Conservation (phyloP, 2,329 filamentous ascomycete genomes). For the Lachnum nothofagi region DNA sequence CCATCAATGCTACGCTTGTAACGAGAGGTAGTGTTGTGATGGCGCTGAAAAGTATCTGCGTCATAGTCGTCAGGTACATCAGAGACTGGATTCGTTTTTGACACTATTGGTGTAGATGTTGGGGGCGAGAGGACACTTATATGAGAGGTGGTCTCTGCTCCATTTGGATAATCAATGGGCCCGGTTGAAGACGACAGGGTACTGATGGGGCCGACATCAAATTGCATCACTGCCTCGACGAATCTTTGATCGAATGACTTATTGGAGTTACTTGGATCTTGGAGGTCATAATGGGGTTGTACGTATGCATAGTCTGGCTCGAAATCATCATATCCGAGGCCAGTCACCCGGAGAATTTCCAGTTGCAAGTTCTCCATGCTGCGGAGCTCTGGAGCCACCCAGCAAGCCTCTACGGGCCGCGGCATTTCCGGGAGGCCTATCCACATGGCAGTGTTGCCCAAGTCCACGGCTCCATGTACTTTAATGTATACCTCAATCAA, state of each 20-base stretch:
- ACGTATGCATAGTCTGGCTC: constrained; percentile 13
- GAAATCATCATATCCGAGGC: constrained; percentile 33
- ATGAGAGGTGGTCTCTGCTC: background rate
- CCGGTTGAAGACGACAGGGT: background rate
- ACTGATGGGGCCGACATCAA: constrained; percentile 1
- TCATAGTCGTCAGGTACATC: constrained; percentile 23
- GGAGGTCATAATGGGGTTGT: constrained; percentile 27
- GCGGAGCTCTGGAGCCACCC: constrained; percentile 29
- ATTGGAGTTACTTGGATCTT: constrained; percentile 21
- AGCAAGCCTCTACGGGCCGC: constrained; percentile 17
- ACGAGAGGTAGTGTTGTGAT: constrained; percentile 29
- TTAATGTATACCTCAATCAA: constrained; percentile 32
- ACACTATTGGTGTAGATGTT: background rate
- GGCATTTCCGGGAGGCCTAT: constrained; percentile 23
- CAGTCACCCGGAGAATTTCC: constrained; percentile 28
- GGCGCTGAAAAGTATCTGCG: constrained; percentile 27
- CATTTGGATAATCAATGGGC: background rate
- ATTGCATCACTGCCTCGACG: constrained; percentile 28
- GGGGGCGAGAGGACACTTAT: background rate
- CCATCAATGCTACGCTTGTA: constrained; percentile 32
- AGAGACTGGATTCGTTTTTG: background rate
- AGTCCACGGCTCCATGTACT: constrained; percentile 18
- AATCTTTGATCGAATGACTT: constrained; percentile 32
- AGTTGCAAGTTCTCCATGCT: constrained; percentile 25
- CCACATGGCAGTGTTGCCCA: constrained; percentile 26